These are phyloP conservation scores for Brassica carinata DNA, from an alignment of 345 rosid genomes.

Conservation along the genomic window DNA sequence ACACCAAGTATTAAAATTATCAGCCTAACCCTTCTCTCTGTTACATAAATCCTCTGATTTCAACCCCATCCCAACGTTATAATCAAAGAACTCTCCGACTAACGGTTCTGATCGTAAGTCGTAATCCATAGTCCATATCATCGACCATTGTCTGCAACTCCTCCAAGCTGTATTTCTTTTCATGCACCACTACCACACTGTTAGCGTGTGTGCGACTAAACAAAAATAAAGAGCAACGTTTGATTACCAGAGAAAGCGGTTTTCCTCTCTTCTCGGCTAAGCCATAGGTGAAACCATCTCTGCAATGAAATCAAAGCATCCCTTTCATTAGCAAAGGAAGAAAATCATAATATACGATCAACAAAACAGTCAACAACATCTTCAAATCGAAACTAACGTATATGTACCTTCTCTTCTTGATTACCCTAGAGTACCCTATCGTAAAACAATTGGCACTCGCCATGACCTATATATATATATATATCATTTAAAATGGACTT, in stretches of 20 bases:
- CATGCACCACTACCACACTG: not conserved
- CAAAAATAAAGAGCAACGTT: not conserved
- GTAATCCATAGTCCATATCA: slow-evolving; percentile 64
- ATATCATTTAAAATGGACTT: no score
- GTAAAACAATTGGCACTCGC: slow-evolving; percentile 39
- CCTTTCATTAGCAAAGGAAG: slow-evolving; percentile 35
- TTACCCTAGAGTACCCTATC: slow-evolving; percentile 85
- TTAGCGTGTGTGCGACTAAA: not conserved
- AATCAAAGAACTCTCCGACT: slow-evolving; percentile 53
- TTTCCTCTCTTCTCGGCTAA: slow-evolving; percentile 60
- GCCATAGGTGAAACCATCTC: slow-evolving; percentile 89
- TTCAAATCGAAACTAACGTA: not conserved
- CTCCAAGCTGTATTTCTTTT: slow-evolving; percentile 75
- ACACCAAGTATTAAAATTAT: slow-evolving; percentile 87
- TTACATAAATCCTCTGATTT: slow-evolving; percentile 66
- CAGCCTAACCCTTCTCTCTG: slow-evolving; percentile 57
- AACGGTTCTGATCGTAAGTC: not conserved
- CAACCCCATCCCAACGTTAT: slow-evolving; percentile 48
- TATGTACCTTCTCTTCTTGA: slow-evolving; percentile 52
- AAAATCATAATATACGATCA: not conserved
- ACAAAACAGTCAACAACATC: not conserved
- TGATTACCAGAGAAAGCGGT: not conserved
- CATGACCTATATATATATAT: no score
- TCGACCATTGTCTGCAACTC: slow-evolving; percentile 83
- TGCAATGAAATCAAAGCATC: slow-evolving; percentile 70